These are phyloP conservation scores for Trametes cingulata DNA, from an alignment of 768 basidiomycete genomes.

Conservation along the genomic window DNA sequence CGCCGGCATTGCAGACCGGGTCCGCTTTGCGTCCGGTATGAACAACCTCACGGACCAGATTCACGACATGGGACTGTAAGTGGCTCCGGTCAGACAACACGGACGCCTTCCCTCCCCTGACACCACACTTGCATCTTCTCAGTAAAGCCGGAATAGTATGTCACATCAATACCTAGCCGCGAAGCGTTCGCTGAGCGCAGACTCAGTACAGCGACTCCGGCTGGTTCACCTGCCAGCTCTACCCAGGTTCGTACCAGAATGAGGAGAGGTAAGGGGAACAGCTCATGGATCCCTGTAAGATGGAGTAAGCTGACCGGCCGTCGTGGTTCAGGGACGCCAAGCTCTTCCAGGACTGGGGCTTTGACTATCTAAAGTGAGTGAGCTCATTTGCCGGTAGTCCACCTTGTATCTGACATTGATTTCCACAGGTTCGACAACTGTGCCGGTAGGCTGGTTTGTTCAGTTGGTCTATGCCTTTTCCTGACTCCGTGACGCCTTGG, in stretches of 20 bases:
- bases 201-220: constrained; percentile 64
- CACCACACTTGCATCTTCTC: background rate
- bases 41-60: constrained; percentile 54
- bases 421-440: constrained; percentile 51
- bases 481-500: background rate
- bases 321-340: constrained; percentile 47
- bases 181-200: too few species aligned
- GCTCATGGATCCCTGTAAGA: too few species aligned
- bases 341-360: constrained; percentile 64
- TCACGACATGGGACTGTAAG: constrained; percentile 58
- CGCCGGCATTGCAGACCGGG: constrained; percentile 38
- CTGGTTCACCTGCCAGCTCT: constrained; percentile 66
- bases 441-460: constrained; percentile 53
- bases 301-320: background rate
- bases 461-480: constrained; percentile 44
- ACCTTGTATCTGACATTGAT: background rate
- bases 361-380: constrained; percentile 62
- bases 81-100: background rate
- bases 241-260: constrained; percentile 66
- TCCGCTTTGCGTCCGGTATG: constrained; percentile 61
- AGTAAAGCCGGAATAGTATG: constrained; percentile 66
- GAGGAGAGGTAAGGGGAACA: constrained; percentile 50
- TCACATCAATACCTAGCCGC: background rate
- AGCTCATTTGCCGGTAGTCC: background rate
- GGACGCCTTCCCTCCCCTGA: background rate